Conservation (phyloP, 2,329 filamentous ascomycete genomes). For the Escovopsis sp. region DNA sequence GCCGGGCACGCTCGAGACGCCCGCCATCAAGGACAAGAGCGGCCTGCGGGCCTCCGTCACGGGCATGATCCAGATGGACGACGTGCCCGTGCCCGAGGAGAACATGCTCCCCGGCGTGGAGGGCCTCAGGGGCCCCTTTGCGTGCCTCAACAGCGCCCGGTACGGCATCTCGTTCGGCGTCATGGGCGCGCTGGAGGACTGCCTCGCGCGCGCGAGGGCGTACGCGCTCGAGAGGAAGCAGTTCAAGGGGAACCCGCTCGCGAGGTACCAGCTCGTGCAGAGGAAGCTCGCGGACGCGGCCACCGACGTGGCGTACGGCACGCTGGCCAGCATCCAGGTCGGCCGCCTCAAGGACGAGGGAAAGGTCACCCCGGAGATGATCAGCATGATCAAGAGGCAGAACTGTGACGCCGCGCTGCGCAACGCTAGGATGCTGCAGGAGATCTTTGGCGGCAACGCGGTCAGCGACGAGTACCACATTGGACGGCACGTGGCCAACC, state of each 20-base stretch:
- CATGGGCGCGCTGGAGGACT: conserved; percentile 89
- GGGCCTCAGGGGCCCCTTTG: conserved; percentile 77
- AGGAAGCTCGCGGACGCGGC: conserved; percentile 91
- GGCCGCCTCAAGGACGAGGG: conserved; percentile 86
- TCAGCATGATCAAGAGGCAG: conserved; percentile 89
- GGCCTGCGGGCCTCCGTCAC: conserved; percentile 86
- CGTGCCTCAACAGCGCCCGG: conserved; percentile 83
- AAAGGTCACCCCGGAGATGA: conserved; percentile 85
- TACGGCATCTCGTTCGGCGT: conserved; percentile 90
- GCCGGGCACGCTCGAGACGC: conserved; percentile 78
- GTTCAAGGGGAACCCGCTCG: conserved; percentile 89
- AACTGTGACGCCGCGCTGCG: conserved; percentile 84
- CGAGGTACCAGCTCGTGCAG: conserved; percentile 92
- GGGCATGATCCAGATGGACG: conserved; percentile 93
- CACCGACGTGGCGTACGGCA: conserved; percentile 82
- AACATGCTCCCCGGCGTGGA: conserved; percentile 93
- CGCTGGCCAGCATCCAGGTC: conserved; percentile 80
- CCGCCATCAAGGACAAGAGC: conserved; percentile 87
- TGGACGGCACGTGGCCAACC: conserved; percentile 83
- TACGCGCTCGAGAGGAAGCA: conserved; percentile 91
- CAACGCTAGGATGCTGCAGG: conserved; percentile 70
- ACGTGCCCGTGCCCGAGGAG: conserved; percentile 70
- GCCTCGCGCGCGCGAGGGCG: conserved; percentile 60
- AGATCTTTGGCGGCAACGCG: conserved; percentile 96
- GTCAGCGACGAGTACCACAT: conserved; percentile 95